Conservation (phyloP, 306 rosid genomes). For the Pterocarpus santalinus region DNA sequence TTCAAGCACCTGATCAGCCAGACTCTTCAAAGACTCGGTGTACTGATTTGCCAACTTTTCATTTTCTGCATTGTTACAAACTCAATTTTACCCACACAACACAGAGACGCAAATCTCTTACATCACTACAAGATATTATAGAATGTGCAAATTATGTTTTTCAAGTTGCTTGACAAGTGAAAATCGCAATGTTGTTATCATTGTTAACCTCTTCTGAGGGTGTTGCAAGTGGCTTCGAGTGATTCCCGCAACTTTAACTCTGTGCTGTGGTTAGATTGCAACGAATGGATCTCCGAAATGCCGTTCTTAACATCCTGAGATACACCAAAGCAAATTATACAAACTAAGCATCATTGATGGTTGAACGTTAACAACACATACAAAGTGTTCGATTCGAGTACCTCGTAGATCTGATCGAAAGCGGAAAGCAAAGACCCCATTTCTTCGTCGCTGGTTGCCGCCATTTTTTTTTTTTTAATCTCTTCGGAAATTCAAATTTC, state of each 20-base stretch:
- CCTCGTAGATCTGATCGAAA: conserved; percentile 74
- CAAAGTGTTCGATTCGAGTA: background rate
- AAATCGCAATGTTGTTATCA: too few species aligned
- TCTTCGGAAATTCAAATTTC: background rate
- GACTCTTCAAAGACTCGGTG: conserved; percentile 59
- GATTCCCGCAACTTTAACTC: conserved; percentile 71
- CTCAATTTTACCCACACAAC: background rate
- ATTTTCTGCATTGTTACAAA: conserved; percentile 62
- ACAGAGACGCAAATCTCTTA: background rate
- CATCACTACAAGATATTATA: too few species aligned
- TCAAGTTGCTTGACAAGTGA: too few species aligned
- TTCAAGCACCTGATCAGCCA: conserved; percentile 65
- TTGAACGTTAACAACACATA: background rate
- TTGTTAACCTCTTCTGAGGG: conserved; percentile 59
- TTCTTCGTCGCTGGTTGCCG: conserved; percentile 70
- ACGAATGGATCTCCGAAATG: conserved; percentile 59
- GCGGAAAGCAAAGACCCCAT: conserved; percentile 64
- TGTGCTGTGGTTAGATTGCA: conserved; percentile 50
- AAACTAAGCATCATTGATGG: background rate
- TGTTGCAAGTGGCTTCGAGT: conserved; percentile 58
- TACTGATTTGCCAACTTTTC: conserved; percentile 60
- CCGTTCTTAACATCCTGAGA: conserved; percentile 67
- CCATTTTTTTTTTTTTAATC: conserved; percentile 53
- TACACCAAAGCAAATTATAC: background rate
- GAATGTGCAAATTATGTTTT: background rate